These are phyloP conservation scores for Floccularia luteovirens DNA, from an alignment of 768 basidiomycete genomes.

Conservation along the genomic window DNA sequence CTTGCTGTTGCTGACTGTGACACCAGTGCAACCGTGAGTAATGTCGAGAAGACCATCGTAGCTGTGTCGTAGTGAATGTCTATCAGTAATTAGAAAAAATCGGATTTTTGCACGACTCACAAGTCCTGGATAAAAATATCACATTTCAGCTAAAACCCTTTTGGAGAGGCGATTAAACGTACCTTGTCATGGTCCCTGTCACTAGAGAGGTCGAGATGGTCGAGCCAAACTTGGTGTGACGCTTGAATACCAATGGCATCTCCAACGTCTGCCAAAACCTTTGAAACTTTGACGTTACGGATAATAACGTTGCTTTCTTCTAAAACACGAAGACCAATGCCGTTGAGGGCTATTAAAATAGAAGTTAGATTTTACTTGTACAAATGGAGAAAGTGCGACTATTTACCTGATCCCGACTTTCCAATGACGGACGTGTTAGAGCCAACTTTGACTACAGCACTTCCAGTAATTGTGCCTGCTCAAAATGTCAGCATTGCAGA, in stretches of 20 bases:
- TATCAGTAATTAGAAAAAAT: neutral
- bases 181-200: conserved; percentile 37
- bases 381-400: neutral
- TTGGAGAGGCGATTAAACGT: conserved; percentile 2
- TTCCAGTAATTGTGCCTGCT: conserved; percentile 35
- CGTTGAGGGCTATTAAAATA: conserved; percentile 24
- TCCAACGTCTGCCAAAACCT: conserved; percentile 35
- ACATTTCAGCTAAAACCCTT: neutral
- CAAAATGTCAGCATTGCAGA: neutral
- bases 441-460: conserved; percentile 31
- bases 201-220: conserved; percentile 33
- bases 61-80: conserved; percentile 11
- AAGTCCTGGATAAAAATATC: conserved; percentile 13
- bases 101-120: conserved; percentile 10
- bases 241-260: conserved; percentile 37
- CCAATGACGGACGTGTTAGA: conserved; percentile 37
- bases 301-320: conserved; percentile 37
- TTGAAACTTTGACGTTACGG: conserved; percentile 40
- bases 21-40: conserved; percentile 32
- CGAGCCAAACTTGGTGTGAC: conserved; percentile 31
- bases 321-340: conserved; percentile 37
- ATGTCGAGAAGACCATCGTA: conserved; percentile 37
- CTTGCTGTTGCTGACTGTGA: conserved; percentile 32
- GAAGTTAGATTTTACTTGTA: neutral
- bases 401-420: conserved; percentile 27